Base-by-base conservation (phyloP, 176 grass and related monocot species). In the Triticum monococcum region DNA sequence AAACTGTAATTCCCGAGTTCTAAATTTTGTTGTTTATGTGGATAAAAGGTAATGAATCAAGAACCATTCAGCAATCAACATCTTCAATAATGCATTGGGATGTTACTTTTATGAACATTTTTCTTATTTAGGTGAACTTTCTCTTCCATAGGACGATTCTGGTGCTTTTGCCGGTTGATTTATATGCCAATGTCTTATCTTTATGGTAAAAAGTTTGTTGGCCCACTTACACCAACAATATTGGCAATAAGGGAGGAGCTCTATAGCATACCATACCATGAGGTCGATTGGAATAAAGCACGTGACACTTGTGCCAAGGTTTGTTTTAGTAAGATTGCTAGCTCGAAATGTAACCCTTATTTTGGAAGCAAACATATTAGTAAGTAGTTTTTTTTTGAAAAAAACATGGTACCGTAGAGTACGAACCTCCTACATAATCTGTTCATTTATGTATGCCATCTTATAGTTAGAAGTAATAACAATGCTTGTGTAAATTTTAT, bases 111-210 rank as follows among this genome's bases (percentile, higher is more conserved):
- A 56, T 17, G 18, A 22, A 45, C 14, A 12, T 25, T 12, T 37
- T 79, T 57, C 12, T 23, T 5, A 48, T 23, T 48, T 1, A 57
- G 6, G 62, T 78, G 5, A 4, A 68, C 52, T 76, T 59, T 16
- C 37, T 17, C 31, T 40, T 59, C 11, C 18, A 72, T 70, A 93
- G 91, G 91, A 84, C 85, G 89, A 46, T 89, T 90, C 18, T 96
- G 94, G 94, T 88, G 82, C 32, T 88, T 79, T 50, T 68, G 61
- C 0, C 87, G 87, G 12, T 50, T 93, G 87, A 23, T 90, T 83
- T 96, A 96, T 85, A 77, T 96, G 78, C 87, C 94, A 28, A 96
- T 96, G 89, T 84, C 94, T 81, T 96, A 96, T 71, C 86, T 96
- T 5, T 96, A 88, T 81, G 94, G 82, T 17, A 96, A 90, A 36